Evolutionary conservation across 2,329 filamentous ascomycete genomes (phyloP), one percentile per base, ranked within the genome.

Genomic region (Ambrosiella cleistominuta): DNA sequence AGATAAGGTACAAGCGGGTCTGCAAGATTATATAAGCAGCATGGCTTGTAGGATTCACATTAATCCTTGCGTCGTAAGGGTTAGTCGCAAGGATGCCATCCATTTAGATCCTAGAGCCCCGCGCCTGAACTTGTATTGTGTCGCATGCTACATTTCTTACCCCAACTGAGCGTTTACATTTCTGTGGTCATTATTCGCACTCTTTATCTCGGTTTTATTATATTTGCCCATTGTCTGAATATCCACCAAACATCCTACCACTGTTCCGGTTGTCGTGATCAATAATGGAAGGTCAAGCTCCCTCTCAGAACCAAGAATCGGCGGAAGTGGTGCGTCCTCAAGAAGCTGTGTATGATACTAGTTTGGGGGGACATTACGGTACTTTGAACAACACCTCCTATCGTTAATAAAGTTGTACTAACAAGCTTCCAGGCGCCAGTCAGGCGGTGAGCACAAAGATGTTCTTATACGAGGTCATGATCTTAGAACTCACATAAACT

Each of bases 321-420:
- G 27, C 17, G 13, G 27, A 70, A 54, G 80, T 83, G 66, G 75
- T 78, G 66, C 75, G 72, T 65, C 78, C 80, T 63, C 74, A 77
- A 63, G 75, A 79, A 65, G 81, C 81, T 13, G 76, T 79, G n/a
- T 89, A 89, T 69, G 85, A 89, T 70, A 80, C 80, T 55, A 77
- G 74, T 64, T 81, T 85, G 67, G 85, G 84, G 61, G 86, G 86
- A 57, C 86, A 89, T 70, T 89, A 88, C 73, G 85, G 85, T 88
- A 72, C 71, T 37, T 50, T 27, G 19, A 17, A 42, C 42, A 54
- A 17, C 9, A 39, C 35, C 35, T 44, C 27, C 27, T 5, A 3
- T 51, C 17, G 38, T 35, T 27, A 6, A 39, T 15, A 50, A 11
- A 19, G 12, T 17, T 42, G 11, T 15, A 27, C 39, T 54, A 54